Evolutionary conservation across 208 protist genomes (phyloP).

Genomic region (Crithidia mellificae): DNA sequence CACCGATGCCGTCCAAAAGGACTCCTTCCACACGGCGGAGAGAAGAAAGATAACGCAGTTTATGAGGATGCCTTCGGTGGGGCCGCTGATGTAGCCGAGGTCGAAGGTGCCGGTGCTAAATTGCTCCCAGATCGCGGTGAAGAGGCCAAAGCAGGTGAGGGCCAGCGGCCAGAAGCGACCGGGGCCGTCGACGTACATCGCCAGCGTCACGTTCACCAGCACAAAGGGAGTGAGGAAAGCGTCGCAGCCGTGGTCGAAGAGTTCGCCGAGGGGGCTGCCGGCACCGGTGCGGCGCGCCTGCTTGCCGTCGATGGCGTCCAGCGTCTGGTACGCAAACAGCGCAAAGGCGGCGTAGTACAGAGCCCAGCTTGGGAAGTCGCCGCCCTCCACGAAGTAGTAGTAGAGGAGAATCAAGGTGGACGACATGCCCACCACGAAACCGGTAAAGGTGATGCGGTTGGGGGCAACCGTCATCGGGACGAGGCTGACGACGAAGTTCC

Average conservation of each 20-base stretch:
- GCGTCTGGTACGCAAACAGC: slow-evolving; percentile 91
- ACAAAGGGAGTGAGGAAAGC: slow-evolving; percentile 85
- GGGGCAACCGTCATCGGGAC: slow-evolving; percentile 89
- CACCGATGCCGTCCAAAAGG: slow-evolving; percentile 53
- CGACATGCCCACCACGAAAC: slow-evolving; percentile 79
- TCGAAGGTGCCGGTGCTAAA: slow-evolving; percentile 91
- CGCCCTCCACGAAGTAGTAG: slow-evolving; percentile 53
- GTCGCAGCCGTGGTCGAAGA: slow-evolving; percentile 97
- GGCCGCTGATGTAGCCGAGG: slow-evolving; percentile 88
- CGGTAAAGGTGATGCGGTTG: slow-evolving; percentile 86
- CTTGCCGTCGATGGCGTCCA: slow-evolving; percentile 96
- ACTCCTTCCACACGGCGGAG: slow-evolving; percentile 38
- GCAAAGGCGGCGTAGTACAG: slow-evolving; percentile 71
- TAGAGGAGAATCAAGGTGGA: slow-evolving; percentile 62
- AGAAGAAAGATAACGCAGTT: slow-evolving; percentile 63
- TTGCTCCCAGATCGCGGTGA: slow-evolving; percentile 88
- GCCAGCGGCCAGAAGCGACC: slow-evolving; percentile 55
- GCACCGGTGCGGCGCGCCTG: slow-evolving; percentile 93
- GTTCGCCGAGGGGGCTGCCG: slow-evolving; percentile 91
- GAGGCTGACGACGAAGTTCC: slow-evolving; percentile 84
- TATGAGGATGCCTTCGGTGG: slow-evolving; percentile 86
- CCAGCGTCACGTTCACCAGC: slow-evolving; percentile 57
- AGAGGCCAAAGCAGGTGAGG: slow-evolving; percentile 61
- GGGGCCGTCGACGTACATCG: slow-evolving; percentile 40
- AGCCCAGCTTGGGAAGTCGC: slow-evolving; percentile 85